phyloP scores from a whole-genome alignment of 345 rosid genomes.

The Murraya koenigii region DNA sequence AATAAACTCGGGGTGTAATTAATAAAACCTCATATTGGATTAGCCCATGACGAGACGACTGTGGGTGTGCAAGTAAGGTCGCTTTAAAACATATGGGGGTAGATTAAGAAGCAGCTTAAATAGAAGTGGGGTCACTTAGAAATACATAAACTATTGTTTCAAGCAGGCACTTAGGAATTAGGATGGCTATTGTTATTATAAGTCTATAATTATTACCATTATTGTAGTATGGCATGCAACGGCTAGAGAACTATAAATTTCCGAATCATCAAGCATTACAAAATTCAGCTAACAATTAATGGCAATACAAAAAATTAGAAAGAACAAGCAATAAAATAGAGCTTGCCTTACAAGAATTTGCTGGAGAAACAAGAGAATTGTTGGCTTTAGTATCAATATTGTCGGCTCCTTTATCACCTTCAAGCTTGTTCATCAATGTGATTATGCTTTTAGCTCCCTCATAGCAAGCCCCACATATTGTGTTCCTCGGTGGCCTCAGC shows the following conservation, averaged over 20 bases:
- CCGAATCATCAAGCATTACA: neutral
- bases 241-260: neutral
- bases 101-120: too few relatives aligned
- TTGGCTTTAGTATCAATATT: neutral
- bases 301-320: neutral
- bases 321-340: slow-evolving; percentile 5
- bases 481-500: slow-evolving; percentile 85
- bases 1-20: too few relatives aligned
- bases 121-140: too few relatives aligned
- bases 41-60: neutral
- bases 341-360: slow-evolving; percentile 68
- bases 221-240: too few relatives aligned
- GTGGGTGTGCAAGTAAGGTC: neutral
- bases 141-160: too few relatives aligned
- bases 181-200: too few relatives aligned
- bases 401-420: slow-evolving; percentile 29
- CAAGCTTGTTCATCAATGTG: slow-evolving; percentile 52
- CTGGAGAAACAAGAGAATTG: slow-evolving; percentile 15
- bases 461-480: slow-evolving; percentile 73
- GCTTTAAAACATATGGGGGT: too few relatives aligned
- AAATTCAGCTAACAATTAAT: neutral
- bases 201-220: too few relatives aligned
- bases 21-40: neutral
- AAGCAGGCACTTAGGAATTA: too few relatives aligned
- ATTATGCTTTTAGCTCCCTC: slow-evolving; percentile 62